Conservation (phyloP, 148 eudicot species). For the Rhododendron molle region DNA sequence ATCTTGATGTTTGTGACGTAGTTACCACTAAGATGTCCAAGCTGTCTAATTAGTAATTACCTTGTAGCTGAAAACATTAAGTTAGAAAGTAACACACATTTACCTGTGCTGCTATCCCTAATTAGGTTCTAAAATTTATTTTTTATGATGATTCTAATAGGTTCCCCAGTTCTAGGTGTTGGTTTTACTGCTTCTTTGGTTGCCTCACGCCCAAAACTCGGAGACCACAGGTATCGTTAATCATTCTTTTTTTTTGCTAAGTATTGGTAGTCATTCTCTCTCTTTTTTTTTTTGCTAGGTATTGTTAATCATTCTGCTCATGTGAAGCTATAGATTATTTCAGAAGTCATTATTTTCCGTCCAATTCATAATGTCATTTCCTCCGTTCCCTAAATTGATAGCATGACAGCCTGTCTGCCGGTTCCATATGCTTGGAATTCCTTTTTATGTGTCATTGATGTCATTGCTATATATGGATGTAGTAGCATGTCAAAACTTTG, state of each 20-base stretch:
- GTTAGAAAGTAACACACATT: neutral
- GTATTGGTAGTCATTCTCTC: too few relatives aligned
- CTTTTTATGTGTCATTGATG: neutral
- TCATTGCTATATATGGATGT: neutral
- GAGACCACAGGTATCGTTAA: constrained; percentile 71
- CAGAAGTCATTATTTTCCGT: neutral
- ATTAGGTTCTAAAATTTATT: neutral
- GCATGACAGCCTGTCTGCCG: neutral
- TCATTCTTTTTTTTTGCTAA: neutral
- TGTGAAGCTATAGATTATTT: neutral
- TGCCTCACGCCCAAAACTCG: constrained; percentile 61
- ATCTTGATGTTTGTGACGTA: neutral
- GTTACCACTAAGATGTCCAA: neutral
- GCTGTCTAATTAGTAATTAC: neutral
- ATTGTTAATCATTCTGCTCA: neutral
- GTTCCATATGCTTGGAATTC: neutral
- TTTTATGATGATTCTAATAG: constrained; percentile 25
- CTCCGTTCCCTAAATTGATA: neutral
- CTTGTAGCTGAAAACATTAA: neutral
- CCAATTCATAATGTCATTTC: neutral
- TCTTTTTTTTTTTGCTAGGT: constrained; percentile 31
- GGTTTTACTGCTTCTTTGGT: constrained; percentile 88
- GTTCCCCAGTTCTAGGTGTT: constrained; percentile 74
- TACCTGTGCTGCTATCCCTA: neutral
- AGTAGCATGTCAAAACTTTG: neutral